Percentiles rank a stretch among this genome's conserved stretches.
Evolutionary conservation across 129 eudicot species (phyloP).

Genomic region (Pittosporum tobira): DNA sequence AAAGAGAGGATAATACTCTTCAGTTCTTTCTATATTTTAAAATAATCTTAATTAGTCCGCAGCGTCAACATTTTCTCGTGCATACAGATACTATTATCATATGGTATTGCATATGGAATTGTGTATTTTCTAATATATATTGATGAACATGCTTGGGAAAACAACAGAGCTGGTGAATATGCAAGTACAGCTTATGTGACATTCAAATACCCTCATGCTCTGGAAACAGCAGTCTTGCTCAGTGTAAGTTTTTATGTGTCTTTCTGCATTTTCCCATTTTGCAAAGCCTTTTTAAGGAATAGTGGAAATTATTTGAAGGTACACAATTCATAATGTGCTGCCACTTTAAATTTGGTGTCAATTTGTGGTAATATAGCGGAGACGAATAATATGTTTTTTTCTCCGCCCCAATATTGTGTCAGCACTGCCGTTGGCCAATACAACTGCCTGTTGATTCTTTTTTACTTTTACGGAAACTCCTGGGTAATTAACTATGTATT

Average conservation of each 20-base stretch:
- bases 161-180: conserved; percentile 76
- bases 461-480: not conserved
- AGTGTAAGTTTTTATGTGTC: conserved; percentile 53
- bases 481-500: not conserved
- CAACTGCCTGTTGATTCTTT: not conserved
- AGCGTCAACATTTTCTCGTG: too few relatives aligned
- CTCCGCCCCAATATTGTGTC: too few relatives aligned
- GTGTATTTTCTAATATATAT: conserved; percentile 14
- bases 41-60: too few relatives aligned
- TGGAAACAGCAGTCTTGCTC: conserved; percentile 86
- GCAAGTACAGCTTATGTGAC: conserved; percentile 87
- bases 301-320: not conserved
- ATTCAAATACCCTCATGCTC: conserved; percentile 64
- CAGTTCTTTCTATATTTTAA: too few relatives aligned
- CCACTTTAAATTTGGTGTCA: not conserved
- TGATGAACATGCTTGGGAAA: conserved; percentile 18
- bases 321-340: too few relatives aligned
- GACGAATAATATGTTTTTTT: not conserved
- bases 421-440: not conserved
- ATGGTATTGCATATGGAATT: conserved; percentile 4
- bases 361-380: not conserved
- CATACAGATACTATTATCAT: conserved; percentile 2
- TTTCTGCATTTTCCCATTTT: not conserved
- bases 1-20: too few relatives aligned
- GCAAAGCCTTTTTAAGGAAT: not conserved